Percentiles rank a stretch among this genome's conserved stretches.
Conservation (phyloP, 345 rosid species). For the Mangifera indica region DNA sequence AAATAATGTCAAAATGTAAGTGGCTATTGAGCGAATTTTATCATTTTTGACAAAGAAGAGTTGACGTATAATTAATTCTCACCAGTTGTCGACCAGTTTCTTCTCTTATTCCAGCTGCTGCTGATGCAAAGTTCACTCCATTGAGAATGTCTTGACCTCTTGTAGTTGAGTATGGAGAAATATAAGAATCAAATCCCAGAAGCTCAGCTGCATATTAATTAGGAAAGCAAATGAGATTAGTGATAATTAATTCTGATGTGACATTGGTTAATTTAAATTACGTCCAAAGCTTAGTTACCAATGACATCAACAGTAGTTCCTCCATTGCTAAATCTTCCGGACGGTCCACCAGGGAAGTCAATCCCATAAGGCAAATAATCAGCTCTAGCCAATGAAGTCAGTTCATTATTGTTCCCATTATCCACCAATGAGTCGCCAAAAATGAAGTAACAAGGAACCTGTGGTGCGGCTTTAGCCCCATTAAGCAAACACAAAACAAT, state of each 20-base stretch:
- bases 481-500: slow-evolving; percentile 17
- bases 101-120: slow-evolving; percentile 83
- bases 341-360: slow-evolving; percentile 67
- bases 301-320: slow-evolving; percentile 72
- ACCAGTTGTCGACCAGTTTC: slow-evolving; percentile 87
- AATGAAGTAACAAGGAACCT: slow-evolving; percentile 77
- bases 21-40: neutral
- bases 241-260: no score
- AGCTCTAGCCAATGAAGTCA: slow-evolving; percentile 64
- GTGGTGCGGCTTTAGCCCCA: slow-evolving; percentile 44
- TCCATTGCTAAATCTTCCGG: slow-evolving; percentile 80
- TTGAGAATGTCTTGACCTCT: slow-evolving; percentile 53
- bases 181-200: slow-evolving; percentile 58
- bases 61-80: neutral
- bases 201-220: slow-evolving; percentile 4
- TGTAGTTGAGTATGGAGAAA: slow-evolving; percentile 52
- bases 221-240: neutral
- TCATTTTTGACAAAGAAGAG: neutral
- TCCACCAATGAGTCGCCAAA: slow-evolving; percentile 96
- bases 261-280: no score
- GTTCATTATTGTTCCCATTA: slow-evolving; percentile 79
- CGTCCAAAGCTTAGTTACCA: slow-evolving; percentile 37
- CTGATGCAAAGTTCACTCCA: slow-evolving; percentile 86
- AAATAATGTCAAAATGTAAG: neutral
- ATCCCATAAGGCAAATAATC: slow-evolving; percentile 82